Conservation (phyloP, 768 basidiomycete genomes). For the Collybia sordida region DNA sequence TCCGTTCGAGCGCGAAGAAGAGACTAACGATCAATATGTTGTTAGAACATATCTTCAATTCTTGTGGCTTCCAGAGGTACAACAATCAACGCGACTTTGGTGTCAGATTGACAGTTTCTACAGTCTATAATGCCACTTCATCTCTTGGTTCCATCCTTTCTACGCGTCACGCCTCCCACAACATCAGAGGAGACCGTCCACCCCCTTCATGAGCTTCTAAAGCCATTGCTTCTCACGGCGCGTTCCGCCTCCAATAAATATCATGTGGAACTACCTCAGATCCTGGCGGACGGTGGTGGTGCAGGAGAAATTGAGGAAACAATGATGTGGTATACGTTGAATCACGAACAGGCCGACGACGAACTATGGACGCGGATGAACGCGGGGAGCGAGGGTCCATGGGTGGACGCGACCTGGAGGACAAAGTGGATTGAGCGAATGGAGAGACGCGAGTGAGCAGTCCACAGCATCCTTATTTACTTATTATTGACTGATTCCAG, state of each 20-base stretch:
- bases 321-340: constrained; percentile 76
- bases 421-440: constrained; percentile 59
- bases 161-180: constrained; percentile 43
- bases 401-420: constrained; percentile 56
- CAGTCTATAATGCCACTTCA: constrained; percentile 74
- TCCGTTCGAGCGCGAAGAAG: constrained; percentile 47
- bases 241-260: constrained; percentile 59
- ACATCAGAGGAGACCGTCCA: constrained; percentile 34
- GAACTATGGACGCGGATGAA: constrained; percentile 24
- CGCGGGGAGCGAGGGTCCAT: constrained; percentile 30
- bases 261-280: constrained; percentile 57
- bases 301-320: constrained; percentile 65
- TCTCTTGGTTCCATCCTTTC: constrained; percentile 54
- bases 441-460: constrained; percentile 64
- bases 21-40: constrained; percentile 56
- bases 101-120: neutral
- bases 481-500: constrained; percentile 30
- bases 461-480: neutral
- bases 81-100: neutral
- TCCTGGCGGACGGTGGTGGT: constrained; percentile 59
- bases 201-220: constrained; percentile 57
- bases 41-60: constrained; percentile 71
- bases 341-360: constrained; percentile 52
- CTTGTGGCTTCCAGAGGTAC: constrained; percentile 72
- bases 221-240: constrained; percentile 63